Evolutionary conservation across 805 yeast species (phyloP), one percentile per base, ranked within the genome.

Genomic region (Sugiyamaella qingdaonensis): DNA sequence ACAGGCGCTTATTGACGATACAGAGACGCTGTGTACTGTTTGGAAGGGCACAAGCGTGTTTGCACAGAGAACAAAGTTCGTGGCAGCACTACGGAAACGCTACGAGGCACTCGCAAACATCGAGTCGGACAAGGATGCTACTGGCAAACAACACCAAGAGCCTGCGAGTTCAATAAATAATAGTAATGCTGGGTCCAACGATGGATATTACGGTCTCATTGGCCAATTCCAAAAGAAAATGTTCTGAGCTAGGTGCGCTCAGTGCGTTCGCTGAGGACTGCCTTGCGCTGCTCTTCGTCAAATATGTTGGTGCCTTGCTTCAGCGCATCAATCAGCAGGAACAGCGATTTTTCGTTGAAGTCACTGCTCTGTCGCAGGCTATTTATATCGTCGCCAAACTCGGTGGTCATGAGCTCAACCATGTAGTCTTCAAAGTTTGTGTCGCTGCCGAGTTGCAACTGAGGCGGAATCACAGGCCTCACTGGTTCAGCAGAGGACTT

Each of bases 381-480:
- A 10, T 62, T 67, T 27, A 72, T 66, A 41, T 74, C 74, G 16
- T 71, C 71, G 58, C 82, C 76, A 55, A 80, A 72, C 59, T 76
- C 76, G 10, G 77, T 69, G 49, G 80, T 78, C 35, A 71, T 65
- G 27, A 74, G 68, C 11, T 63, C 57, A 36, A 80, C 73, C 64
- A 77, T 79, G 53, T 74, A 76, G 51, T 75, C 60, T 13, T 57
- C 59, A 39, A 57, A 59, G 37, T 59, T 57, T 10, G 43, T 43
- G 39, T 53, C 58, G 1, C 19, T 34, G 13, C 47, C 33, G 27
- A 19, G 19, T 2, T 10, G 14, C 14, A 49, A 53, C 9, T 45
- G 48, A n/a, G 50, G 19, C 8, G 54, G 56, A n/a, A 53, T 29
- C n/a, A 44, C 13, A 10, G 45, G 46, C 34, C 45, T 53, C 39